These are phyloP conservation scores for Taphrina pruni DNA, from an alignment of 1,139 yeast genomes.

Conservation along the genomic window DNA sequence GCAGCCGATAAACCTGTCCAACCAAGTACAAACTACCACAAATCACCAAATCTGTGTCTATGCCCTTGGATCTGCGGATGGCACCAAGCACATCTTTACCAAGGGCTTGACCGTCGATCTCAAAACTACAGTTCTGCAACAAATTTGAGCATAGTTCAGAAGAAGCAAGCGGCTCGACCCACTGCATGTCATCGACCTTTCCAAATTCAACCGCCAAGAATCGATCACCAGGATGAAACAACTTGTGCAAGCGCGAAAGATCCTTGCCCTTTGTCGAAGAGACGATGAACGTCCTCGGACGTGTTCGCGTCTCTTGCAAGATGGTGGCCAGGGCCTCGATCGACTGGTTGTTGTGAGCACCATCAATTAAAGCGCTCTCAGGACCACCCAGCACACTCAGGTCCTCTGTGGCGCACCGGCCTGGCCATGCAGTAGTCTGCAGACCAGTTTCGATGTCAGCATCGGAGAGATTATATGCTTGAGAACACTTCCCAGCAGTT, in stretches of 20 bases:
- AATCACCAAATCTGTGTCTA: conserved; percentile 21
- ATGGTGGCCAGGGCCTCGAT: conserved; percentile 17
- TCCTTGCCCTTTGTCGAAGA: conserved; percentile 80
- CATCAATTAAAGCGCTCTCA: conserved; percentile 86
- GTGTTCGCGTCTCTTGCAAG: conserved; percentile 1
- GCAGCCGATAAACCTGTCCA: conserved; percentile 40
- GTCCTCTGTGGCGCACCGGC: conserved; percentile 79
- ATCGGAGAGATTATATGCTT: conserved; percentile 54
- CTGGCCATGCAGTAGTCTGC: conserved; percentile 81
- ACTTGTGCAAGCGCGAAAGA: conserved; percentile 59
- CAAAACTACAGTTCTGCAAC: not conserved
- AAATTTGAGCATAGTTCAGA: conserved; percentile 52
- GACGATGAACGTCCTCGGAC: conserved; percentile 64
- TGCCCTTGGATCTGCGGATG: conserved; percentile 4
- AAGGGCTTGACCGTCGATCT: conserved; percentile 7
- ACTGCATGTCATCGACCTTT: conserved; percentile 88
- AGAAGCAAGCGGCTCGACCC: conserved; percentile 67
- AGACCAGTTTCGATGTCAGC: conserved; percentile 68
- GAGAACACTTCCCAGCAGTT: conserved; percentile 41
- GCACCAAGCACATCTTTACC: conserved; percentile 30
- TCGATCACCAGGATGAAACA: conserved; percentile 61
- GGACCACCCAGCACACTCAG: conserved; percentile 54
- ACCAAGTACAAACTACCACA: conserved; percentile 44
- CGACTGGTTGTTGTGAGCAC: conserved; percentile 94
- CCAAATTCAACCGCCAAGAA: conserved; percentile 70